phyloP scores from a whole-genome alignment of 495 filamentous ascomycete genomes.

The Xylaria telfairii region DNA sequence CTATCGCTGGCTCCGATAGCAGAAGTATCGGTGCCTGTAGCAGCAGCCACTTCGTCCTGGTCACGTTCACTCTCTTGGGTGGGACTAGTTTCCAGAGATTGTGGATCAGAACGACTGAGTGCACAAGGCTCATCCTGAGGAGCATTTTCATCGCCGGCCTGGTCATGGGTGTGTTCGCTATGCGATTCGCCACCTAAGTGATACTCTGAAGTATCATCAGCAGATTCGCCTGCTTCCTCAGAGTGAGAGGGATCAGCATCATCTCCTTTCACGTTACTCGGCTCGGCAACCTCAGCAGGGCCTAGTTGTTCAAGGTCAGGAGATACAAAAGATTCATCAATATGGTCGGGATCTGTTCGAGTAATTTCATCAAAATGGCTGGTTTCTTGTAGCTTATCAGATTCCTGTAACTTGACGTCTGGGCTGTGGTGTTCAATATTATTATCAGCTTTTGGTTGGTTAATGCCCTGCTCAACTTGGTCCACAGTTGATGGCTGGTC shows the following conservation, averaged over 20 bases:
- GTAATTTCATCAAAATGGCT: not conserved
- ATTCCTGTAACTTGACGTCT: slow-evolving; percentile 9
- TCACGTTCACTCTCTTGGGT: slow-evolving; percentile 4
- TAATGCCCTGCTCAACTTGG: not conserved
- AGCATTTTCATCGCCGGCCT: slow-evolving; percentile 27
- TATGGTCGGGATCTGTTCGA: slow-evolving; percentile 9
- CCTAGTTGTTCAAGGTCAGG: slow-evolving; percentile 7
- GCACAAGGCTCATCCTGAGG: slow-evolving; percentile 25
- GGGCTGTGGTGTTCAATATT: slow-evolving; percentile 1
- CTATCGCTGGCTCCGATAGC: not conserved
- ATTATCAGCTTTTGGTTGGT: slow-evolving; percentile 9
- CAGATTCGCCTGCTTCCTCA: slow-evolving; percentile 14
- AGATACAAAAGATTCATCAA: slow-evolving; percentile 8
- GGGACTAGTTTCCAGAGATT: not conserved
- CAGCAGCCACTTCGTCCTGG: slow-evolving; percentile 2
- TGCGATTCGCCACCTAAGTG: slow-evolving; percentile 6
- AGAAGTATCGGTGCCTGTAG: not conserved
- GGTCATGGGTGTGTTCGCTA: slow-evolving; percentile 38
- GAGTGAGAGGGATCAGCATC: slow-evolving; percentile 10
- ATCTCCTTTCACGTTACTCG: slow-evolving; percentile 12
- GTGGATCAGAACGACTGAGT: slow-evolving; percentile 24
- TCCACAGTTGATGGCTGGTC: slow-evolving; percentile 8
- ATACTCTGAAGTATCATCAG: slow-evolving; percentile 17
- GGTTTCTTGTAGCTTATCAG: not conserved
- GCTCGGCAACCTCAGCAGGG: not conserved